These are phyloP conservation scores for Geotrichum fermentans DNA, from an alignment of 1,139 yeast species.

Conservation along the genomic window DNA sequence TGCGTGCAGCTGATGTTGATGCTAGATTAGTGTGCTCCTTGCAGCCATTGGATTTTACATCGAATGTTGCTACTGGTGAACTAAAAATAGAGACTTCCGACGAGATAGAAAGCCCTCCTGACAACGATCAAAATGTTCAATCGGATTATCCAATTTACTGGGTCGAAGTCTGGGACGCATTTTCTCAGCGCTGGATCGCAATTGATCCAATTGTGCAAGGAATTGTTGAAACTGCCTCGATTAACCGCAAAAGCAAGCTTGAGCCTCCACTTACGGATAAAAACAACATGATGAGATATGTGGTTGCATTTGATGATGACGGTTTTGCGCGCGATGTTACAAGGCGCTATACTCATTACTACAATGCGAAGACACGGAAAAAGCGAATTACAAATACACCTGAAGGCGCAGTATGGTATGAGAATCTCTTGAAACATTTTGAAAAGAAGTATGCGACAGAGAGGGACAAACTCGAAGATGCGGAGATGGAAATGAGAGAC, in stretches of 20 bases:
- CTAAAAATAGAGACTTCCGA: conserved; percentile 19
- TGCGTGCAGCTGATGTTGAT: conserved; percentile 65
- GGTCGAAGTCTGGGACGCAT: conserved; percentile 90
- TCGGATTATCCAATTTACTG: conserved; percentile 71
- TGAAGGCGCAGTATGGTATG: conserved; percentile 63
- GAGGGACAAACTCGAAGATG: conserved; percentile 63
- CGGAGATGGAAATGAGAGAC: conserved; percentile 64
- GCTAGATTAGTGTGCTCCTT: conserved; percentile 74
- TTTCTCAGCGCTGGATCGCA: conserved; percentile 70
- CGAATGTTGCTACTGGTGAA: conserved; percentile 33
- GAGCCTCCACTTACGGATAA: conserved; percentile 70
- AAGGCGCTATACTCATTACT: conserved; percentile 66
- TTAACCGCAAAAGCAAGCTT: conserved; percentile 54
- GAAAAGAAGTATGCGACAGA: conserved; percentile 25
- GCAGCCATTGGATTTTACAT: conserved; percentile 85
- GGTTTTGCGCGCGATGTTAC: conserved; percentile 79
- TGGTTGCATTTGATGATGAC: conserved; percentile 63
- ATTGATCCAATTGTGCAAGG: conserved; percentile 70
- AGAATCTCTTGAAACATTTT: conserved; percentile 32
- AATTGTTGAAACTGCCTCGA: conserved; percentile 54
- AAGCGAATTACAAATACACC: conserved; percentile 57
- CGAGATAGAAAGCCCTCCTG: neutral
- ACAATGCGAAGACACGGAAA: conserved; percentile 68
- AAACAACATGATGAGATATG: conserved; percentile 64
- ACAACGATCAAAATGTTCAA: conserved; percentile 23